Conservation (phyloP, 2,329 filamentous ascomycete genomes). For the Pseudogymnoascus sp. region DNA sequence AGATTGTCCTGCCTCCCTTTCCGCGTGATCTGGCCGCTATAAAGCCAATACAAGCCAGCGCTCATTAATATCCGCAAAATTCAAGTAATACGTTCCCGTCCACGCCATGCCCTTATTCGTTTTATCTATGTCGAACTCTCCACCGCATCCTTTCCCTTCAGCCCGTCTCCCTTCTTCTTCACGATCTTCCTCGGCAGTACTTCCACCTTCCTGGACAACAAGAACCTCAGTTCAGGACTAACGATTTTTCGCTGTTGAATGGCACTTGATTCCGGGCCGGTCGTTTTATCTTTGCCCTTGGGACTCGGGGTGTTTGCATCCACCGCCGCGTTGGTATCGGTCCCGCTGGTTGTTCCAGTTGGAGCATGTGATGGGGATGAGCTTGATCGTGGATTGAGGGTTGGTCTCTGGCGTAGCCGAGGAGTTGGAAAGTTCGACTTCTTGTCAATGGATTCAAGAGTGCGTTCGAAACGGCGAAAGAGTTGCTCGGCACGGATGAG, state of each 20-base stretch:
- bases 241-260: constrained; percentile 40
- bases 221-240: constrained; percentile 50
- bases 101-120: background rate
- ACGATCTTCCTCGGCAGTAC: constrained; percentile 27
- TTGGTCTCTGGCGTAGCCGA: constrained; percentile 25
- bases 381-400: constrained; percentile 2
- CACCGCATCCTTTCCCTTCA: constrained; percentile 11
- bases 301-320: constrained; percentile 21
- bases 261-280: background rate
- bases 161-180: constrained; percentile 26
- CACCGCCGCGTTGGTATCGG: constrained; percentile 31
- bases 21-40: background rate
- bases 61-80: background rate
- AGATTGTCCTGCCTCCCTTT: background rate
- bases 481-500: constrained; percentile 81
- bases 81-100: background rate
- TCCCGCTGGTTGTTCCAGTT: constrained; percentile 17
- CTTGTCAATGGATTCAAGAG: constrained; percentile 87
- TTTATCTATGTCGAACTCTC: background rate
- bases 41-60: background rate
- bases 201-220: constrained; percentile 52
- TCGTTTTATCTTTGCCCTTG: constrained; percentile 23
- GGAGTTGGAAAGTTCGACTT: constrained; percentile 73
- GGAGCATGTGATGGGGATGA: constrained; percentile 5
- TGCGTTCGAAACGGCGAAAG: constrained; percentile 78